phyloP scores from a whole-genome alignment of 768 basidiomycete species.

The Hysterangium stoloniferum region DNA sequence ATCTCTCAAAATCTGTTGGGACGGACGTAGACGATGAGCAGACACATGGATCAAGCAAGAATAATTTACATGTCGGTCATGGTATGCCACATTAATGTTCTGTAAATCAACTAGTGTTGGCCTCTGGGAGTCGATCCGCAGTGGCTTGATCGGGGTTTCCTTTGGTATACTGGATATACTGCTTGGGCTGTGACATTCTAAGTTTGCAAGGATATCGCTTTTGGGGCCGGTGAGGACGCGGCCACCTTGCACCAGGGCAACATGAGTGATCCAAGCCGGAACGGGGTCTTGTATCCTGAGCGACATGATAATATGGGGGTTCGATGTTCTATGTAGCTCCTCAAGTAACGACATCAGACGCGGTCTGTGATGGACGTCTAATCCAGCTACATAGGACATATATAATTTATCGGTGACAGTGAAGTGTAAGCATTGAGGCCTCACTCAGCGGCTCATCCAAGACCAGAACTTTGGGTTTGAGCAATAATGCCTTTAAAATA shows the following conservation, averaged over 20 bases:
- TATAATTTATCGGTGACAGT: neutral
- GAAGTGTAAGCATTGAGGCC: constrained; percentile 16
- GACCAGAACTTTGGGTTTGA: constrained; percentile 63
- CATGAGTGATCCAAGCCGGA: constrained; percentile 65
- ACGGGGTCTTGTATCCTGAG: constrained; percentile 63
- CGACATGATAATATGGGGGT: constrained; percentile 58
- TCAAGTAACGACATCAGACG: constrained; percentile 47
- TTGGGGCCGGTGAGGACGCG: constrained; percentile 46
- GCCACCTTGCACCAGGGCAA: constrained; percentile 46
- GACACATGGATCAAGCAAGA: neutral
- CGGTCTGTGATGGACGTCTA: constrained; percentile 57
- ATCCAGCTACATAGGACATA: too few species aligned
- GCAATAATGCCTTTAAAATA: constrained; percentile 69
- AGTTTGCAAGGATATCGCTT: constrained; percentile 32
- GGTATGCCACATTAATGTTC: constrained; percentile 66
- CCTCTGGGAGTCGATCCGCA: constrained; percentile 13
- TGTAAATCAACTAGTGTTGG: constrained; percentile 51
- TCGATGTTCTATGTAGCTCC: constrained; percentile 37
- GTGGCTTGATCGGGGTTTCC: neutral
- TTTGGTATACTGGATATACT: neutral
- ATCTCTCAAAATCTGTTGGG: constrained; percentile 56
- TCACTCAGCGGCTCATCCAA: constrained; percentile 90
- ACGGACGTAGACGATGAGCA: neutral
- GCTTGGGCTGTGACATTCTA: constrained; percentile 3
- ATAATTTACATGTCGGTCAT: constrained; percentile 44